phyloP scores from a whole-genome alignment of 1,139 yeast species.

The Debaryomyces nepalensis region DNA sequence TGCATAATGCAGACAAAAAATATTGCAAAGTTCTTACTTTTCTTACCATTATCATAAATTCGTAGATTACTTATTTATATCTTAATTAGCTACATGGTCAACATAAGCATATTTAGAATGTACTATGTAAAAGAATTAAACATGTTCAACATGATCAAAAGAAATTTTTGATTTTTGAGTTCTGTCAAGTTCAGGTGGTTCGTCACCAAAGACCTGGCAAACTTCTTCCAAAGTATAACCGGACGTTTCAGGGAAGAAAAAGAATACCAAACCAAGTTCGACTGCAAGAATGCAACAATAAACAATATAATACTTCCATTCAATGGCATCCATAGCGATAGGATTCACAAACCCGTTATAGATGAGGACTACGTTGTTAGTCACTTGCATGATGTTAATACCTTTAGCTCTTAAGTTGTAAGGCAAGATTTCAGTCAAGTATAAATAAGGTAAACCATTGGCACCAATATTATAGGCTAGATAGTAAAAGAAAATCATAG shows the following conservation, averaged over 20 bases:
- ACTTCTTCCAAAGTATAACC: conserved; percentile 61
- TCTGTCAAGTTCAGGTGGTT: conserved; percentile 20
- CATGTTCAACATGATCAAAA: conserved; percentile 17
- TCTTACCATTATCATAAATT: no score
- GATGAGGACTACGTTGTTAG: conserved; percentile 28
- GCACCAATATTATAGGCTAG: conserved; percentile 42
- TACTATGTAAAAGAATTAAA: conserved; percentile 3
- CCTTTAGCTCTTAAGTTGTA: conserved; percentile 52
- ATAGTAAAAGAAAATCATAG: conserved; percentile 50
- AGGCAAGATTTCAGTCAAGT: conserved; percentile 49
- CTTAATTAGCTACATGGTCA: neutral
- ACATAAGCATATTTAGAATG: neutral
- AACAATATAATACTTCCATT: conserved; percentile 65
- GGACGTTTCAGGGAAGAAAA: conserved; percentile 54
- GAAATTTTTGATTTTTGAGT: conserved; percentile 12
- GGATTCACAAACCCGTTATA: conserved; percentile 56
- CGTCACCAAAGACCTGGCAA: conserved; percentile 51
- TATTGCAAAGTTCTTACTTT: neutral
- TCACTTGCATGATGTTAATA: conserved; percentile 35
- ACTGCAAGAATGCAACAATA: conserved; percentile 46
- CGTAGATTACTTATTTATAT: no score
- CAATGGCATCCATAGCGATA: conserved; percentile 61
- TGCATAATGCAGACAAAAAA: neutral
- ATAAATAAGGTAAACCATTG: conserved; percentile 45
- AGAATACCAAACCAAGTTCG: conserved; percentile 41